These are phyloP conservation scores for bread wheat (Triticum aestivum) DNA, from an alignment of 176 grass and related monocot species.

Conservation along the genomic window IWGSC_CS_RefSeq_v2.1 NC_057806.1:120039013-120039512, in stretches of 20 bases:
- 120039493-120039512: conserved; percentile 8
- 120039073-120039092: no score
- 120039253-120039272: conserved; percentile 44
- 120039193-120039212: not conserved
- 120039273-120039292: conserved; percentile 30
- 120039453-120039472: conserved; percentile 34
- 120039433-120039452: conserved; percentile 52
- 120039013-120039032: no score
- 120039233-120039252: conserved; percentile 22
- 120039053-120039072: no score
- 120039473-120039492: conserved; percentile 31
- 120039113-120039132: no score
- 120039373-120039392: conserved; percentile 54
- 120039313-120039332: conserved; percentile 32
- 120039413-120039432: conserved; percentile 44
- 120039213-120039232: conserved; percentile 24
- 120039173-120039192: not conserved
- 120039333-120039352: conserved; percentile 37
- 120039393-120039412: conserved; percentile 78
- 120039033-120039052: no score
- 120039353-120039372: conserved; percentile 29
- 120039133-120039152: not conserved
- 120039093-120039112: no score
- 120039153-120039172: not conserved
- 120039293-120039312: conserved; percentile 44